Evolutionary conservation across 306 rosid genomes (phyloP).

Genomic region (Casuarina glauca): DNA sequence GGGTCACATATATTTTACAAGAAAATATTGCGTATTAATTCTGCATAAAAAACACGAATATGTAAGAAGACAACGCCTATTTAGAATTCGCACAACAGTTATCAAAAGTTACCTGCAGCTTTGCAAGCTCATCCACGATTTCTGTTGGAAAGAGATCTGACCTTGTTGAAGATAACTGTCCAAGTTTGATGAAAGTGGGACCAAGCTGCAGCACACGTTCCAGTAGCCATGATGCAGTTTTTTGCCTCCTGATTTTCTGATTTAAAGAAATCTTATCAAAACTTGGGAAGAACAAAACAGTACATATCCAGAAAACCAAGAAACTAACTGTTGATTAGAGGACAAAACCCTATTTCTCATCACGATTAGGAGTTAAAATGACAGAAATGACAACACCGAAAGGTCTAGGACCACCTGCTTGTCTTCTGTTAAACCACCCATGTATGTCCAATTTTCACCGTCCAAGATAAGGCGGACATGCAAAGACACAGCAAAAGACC

Average conservation of each 20-base stretch:
- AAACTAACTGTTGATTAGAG: slow-evolving; percentile 15
- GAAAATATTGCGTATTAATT: background rate
- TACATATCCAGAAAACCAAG: slow-evolving; percentile 19
- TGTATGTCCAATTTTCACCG: slow-evolving; percentile 82
- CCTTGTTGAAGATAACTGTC: slow-evolving; percentile 90
- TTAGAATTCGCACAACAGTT: background rate
- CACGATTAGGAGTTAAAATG: background rate
- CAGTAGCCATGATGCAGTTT: slow-evolving; percentile 85
- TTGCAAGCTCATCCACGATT: slow-evolving; percentile 89
- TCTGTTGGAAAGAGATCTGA: slow-evolving; percentile 85
- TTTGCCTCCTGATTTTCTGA: slow-evolving; percentile 67
- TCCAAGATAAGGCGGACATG: slow-evolving; percentile 80
- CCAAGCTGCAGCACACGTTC: slow-evolving; percentile 89
- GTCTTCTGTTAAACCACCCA: slow-evolving; percentile 83
- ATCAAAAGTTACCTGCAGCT: slow-evolving; percentile 59
- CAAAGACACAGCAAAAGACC: slow-evolving; percentile 83
- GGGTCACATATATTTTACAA: slow-evolving; percentile 1
- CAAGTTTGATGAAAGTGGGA: slow-evolving; percentile 91
- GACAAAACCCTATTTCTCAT: background rate
- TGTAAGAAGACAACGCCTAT: background rate
- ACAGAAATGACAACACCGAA: background rate
- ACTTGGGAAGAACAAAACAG: slow-evolving; percentile 14
- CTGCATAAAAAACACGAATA: background rate
- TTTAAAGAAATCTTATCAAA: slow-evolving; percentile 10
- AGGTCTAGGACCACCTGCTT: slow-evolving; percentile 59